phyloP scores from a whole-genome alignment of 768 basidiomycete genomes.

The Lentinus brumalis region DNA sequence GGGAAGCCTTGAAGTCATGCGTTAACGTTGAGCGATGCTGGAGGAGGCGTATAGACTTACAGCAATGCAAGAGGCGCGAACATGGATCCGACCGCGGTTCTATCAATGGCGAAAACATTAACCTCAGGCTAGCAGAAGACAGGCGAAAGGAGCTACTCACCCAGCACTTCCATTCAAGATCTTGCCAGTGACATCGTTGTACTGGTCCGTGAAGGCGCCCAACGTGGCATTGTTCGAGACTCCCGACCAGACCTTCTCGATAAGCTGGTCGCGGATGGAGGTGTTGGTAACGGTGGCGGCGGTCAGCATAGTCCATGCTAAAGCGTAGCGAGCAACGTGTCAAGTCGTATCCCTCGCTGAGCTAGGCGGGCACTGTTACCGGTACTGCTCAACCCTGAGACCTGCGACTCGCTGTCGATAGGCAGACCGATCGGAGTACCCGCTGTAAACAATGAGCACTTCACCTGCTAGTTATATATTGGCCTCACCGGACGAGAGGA shows the following conservation, averaged over 20 bases:
- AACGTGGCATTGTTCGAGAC: slow-evolving; percentile 7
- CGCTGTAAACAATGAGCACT: too few relatives aligned
- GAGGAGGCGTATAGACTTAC: too few relatives aligned
- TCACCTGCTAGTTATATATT: too few relatives aligned
- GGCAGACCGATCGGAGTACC: slow-evolving; percentile 4
- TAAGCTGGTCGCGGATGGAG: slow-evolving; percentile 9
- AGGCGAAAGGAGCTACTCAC: neutral
- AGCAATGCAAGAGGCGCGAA: too few relatives aligned
- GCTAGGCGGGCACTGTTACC: neutral
- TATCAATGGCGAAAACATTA: too few relatives aligned
- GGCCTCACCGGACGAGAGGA: neutral
- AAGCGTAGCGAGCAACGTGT: neutral
- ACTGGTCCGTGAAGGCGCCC: slow-evolving; percentile 11
- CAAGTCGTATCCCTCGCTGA: neutral
- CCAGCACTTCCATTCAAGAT: slow-evolving; percentile 2
- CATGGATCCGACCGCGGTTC: too few relatives aligned
- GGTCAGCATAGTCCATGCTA: slow-evolving; percentile 20
- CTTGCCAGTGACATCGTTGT: slow-evolving; percentile 1
- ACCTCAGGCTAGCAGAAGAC: too few relatives aligned
- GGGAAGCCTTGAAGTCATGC: too few relatives aligned
- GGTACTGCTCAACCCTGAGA: neutral
- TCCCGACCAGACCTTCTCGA: slow-evolving; percentile 4
- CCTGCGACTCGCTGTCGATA: slow-evolving; percentile 6
- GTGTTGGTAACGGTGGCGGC: slow-evolving; percentile 13
- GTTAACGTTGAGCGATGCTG: too few relatives aligned